Evolutionary conservation across 768 basidiomycete genomes (phyloP).

Genomic region (Kondoa malvinella): DNA sequence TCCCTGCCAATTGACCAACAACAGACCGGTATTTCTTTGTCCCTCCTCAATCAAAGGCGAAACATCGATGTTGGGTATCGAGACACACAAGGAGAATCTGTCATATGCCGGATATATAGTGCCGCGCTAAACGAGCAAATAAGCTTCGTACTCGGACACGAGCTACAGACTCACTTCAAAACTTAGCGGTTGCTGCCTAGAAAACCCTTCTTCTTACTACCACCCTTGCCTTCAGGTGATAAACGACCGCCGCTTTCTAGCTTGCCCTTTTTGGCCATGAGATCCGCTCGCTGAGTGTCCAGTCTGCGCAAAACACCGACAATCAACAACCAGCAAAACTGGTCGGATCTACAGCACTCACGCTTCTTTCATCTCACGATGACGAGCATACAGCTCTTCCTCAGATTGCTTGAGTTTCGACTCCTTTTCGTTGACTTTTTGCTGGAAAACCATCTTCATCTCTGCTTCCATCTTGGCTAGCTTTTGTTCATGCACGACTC

Average conservation of each 20-base stretch:
- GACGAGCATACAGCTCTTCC: slow-evolving; percentile 94
- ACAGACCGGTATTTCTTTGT: too few species aligned
- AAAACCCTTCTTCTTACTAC: slow-evolving; percentile 18
- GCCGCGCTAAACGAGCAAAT: too few species aligned
- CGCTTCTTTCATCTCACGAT: slow-evolving; percentile 99
- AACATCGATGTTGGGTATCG: too few species aligned
- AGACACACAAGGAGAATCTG: too few species aligned
- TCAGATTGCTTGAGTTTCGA: slow-evolving; percentile 96
- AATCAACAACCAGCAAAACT: not conserved
- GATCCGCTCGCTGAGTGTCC: slow-evolving; percentile 81
- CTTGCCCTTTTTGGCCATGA: slow-evolving; percentile 88
- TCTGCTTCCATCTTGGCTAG: slow-evolving; percentile 98
- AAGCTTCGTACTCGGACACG: too few species aligned
- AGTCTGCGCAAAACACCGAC: slow-evolving; percentile 30
- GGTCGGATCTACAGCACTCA: slow-evolving; percentile 57
- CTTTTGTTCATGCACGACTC: slow-evolving; percentile 88
- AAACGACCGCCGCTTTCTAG: slow-evolving; percentile 86
- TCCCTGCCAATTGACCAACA: too few species aligned
- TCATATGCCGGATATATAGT: too few species aligned
- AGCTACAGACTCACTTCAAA: not conserved
- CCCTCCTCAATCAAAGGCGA: too few species aligned
- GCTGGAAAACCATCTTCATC: slow-evolving; percentile 99
- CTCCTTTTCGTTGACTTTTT: slow-evolving; percentile 99
- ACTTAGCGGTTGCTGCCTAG: slow-evolving; percentile 1
- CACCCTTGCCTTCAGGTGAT: slow-evolving; percentile 75